phyloP scores from a whole-genome alignment of 805 yeast genomes.

The Pichia scutulata region DNA sequence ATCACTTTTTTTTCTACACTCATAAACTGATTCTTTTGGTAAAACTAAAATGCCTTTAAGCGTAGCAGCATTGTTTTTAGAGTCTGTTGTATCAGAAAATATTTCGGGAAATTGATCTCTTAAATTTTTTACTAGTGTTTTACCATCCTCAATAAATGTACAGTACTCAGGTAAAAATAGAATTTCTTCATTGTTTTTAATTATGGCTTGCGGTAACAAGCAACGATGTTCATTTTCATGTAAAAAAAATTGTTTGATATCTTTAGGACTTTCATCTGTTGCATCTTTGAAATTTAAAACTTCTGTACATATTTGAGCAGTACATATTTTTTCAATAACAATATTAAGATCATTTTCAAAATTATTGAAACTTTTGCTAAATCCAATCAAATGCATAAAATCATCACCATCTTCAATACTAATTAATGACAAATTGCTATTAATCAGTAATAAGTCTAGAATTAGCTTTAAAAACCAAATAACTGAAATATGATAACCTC shows the following conservation, averaged over 20 bases:
- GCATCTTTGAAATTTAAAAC: background rate
- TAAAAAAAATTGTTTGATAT: background rate
- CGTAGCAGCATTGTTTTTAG: background rate
- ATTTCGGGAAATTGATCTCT: background rate
- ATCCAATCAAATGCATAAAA: background rate
- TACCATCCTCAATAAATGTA: background rate
- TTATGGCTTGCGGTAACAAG: constrained; percentile 7
- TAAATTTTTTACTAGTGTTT: constrained; percentile 1
- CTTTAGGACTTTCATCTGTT: background rate
- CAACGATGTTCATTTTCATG: background rate
- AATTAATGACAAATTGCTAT: constrained; percentile 9
- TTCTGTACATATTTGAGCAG: background rate
- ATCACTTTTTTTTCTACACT: constrained; percentile 9
- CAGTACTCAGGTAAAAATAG: constrained; percentile 7
- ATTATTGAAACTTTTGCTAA: background rate
- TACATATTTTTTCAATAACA: background rate
- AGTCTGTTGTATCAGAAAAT: background rate
- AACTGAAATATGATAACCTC: constrained; percentile 11
- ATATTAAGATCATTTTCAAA: background rate
- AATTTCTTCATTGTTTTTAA: background rate
- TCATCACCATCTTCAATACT: constrained; percentile 11
- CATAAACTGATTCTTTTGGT: constrained; percentile 1
- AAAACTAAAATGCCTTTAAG: constrained; percentile 8
- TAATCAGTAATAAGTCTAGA: constrained; percentile 5
- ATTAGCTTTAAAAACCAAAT: constrained; percentile 12